Conservation (phyloP, 2,329 filamentous ascomycete species). For the Zarea fungicola region DNA sequence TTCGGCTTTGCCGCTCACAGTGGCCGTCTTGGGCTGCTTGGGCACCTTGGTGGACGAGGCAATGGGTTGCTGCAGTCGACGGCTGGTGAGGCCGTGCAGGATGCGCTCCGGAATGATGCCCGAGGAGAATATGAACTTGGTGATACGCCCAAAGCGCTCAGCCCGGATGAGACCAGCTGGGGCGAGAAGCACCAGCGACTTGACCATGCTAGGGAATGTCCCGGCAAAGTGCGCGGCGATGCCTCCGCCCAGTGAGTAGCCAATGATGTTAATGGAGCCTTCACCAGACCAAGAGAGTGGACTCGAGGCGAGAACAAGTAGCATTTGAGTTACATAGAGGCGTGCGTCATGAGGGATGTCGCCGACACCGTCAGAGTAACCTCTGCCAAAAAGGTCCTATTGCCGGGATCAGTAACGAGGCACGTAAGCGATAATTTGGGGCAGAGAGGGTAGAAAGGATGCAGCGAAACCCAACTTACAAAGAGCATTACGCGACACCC, state of each 20-base stretch:
- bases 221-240: conserved; percentile 70
- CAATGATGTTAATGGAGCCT: conserved; percentile 59
- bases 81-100: conserved; percentile 42
- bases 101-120: conserved; percentile 50
- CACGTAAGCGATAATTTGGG: too few relatives aligned
- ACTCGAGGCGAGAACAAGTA: conserved; percentile 66
- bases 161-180: conserved; percentile 68
- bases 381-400: conserved; percentile 63
- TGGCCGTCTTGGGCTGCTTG: conserved; percentile 11
- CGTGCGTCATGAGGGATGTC: conserved; percentile 67
- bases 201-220: conserved; percentile 65
- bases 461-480: too few relatives aligned
- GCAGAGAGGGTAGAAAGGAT: too few relatives aligned
- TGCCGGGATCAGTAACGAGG: background rate
- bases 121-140: conserved; percentile 49
- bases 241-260: conserved; percentile 79
- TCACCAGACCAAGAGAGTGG: conserved; percentile 60
- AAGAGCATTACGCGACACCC: conserved; percentile 81
- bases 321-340: conserved; percentile 67
- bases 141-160: conserved; percentile 45
- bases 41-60: conserved; percentile 30
- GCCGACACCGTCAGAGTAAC: conserved; percentile 59
- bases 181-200: conserved; percentile 68
- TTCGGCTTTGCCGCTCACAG: conserved; percentile 34
- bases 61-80: conserved; percentile 46